Base-by-base conservation (phyloP, 2,329 filamentous ascomycete species). In the Fusarium sp. region DNA sequence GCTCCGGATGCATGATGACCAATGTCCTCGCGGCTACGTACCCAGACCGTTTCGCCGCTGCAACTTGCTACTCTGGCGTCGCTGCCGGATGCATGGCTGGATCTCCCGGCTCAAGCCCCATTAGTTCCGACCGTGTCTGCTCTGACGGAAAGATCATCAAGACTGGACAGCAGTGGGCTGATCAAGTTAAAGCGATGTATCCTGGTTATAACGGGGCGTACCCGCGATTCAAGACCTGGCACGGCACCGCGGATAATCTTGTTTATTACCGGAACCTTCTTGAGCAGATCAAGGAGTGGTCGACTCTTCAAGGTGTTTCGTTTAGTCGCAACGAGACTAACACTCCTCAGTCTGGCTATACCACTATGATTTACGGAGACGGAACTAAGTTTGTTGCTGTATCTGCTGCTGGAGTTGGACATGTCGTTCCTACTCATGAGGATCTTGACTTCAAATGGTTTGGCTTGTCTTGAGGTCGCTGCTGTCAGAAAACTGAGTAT, bases 1-100 rank as follows among this genome's bases (percentile, higher is more conserved):
- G 63, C 60, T 65, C 63, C 14, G 48, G 63, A 36, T 65, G 60
- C 6, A 65, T 65, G 60, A 65, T 65, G 60, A 65, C 63, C 15
- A 65, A 65, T 22, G 60, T 65, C 10, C 61, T 65, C n/a, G 60
- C 63, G 5, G 60, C 60, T 2, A 65, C 63, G 0, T 65, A 65
- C 22, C 63, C 63, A 3, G 60, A 65, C 15, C 60, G 60, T 3
- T 65, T 65, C 30, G 41, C 42, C 7, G 60, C 63, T 42, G 60
- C 48, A 5, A 65, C 63, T 5, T 65, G 60, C 22, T 65, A 65
- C 30, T 65, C 63, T 42, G 60, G 63, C 11, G 60, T 65, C 11
- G 60, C 63, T 2, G 63, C 60, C 3, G 60, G 60, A n/a, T 65
- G 60, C 12, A 57, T 65, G 41, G 63, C 60, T 10, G 48, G 63